Percentiles rank a stretch among this genome's conserved stretches.
Conservation (phyloP, 2,329 filamentous ascomycete genomes). For the Chalaropsis ovoidea region DNA sequence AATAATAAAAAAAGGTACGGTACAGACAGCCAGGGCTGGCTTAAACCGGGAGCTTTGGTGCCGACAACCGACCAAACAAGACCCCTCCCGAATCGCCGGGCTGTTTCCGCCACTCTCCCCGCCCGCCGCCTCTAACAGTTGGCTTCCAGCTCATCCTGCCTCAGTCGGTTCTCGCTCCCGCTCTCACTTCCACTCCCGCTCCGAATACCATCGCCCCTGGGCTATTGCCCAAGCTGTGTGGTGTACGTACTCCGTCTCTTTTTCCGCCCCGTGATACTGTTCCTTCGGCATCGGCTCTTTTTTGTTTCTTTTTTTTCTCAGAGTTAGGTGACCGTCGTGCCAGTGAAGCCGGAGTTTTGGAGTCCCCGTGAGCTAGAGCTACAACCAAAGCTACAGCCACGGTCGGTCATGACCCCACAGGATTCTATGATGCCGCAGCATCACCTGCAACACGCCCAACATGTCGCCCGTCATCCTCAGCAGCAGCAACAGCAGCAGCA, state of each 20-base stretch:
- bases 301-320: background rate
- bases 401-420: conserved; percentile 16
- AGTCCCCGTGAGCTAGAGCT: background rate
- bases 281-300: background rate
- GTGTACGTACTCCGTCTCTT: background rate
- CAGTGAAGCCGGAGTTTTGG: conserved; percentile 6
- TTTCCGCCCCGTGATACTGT: background rate
- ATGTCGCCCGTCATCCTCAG: conserved; percentile 23
- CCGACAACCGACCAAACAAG: conserved; percentile 1
- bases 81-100: conserved; percentile 3
- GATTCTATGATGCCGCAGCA: conserved; percentile 27
- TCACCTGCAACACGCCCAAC: conserved; percentile 27
- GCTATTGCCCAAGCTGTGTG: background rate
- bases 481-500: conserved; percentile 27
- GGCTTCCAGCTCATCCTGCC: background rate
- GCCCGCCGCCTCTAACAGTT: background rate
- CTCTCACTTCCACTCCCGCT: too few relatives aligned
- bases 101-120: background rate
- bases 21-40: conserved; percentile 6
- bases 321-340: conserved; percentile 14
- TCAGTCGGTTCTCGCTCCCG: background rate
- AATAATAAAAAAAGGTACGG: background rate
- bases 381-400: background rate
- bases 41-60: conserved; percentile 12
- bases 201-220: background rate